These are phyloP conservation scores for Colletotrichum abscissum DNA, from an alignment of 2,329 filamentous ascomycete species.

Conservation along the genomic window DNA sequence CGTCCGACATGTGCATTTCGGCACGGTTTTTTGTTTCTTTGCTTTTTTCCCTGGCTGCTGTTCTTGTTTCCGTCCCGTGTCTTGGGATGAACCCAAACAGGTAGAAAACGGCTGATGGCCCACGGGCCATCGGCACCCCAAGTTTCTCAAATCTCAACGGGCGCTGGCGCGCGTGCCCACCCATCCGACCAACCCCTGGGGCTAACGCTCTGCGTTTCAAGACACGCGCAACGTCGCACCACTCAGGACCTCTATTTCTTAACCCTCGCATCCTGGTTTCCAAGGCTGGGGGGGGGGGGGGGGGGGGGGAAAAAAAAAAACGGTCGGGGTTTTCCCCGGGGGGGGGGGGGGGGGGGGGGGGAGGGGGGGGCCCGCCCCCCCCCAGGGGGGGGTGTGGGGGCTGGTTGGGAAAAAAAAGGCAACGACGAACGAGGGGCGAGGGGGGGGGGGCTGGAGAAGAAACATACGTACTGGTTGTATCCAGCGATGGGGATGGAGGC, in stretches of 20 bases:
- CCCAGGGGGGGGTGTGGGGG: no score
- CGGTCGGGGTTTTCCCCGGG: no score
- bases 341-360: no score
- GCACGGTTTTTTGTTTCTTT: not conserved
- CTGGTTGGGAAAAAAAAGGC: no score
- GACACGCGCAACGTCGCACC: constrained; percentile 4
- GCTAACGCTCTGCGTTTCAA: constrained; percentile 3
- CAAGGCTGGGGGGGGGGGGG: not conserved
- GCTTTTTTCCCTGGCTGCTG: not conserved
- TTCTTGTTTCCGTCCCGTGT: not conserved
- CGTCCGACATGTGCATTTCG: not conserved
- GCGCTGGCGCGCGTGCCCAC: not conserved
- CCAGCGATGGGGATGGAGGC: not conserved
- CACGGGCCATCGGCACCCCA: not conserved
- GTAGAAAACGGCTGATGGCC: not conserved
- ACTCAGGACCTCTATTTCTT: not conserved
- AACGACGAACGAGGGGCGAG: no score
- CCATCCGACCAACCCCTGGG: no score
- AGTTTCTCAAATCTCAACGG: not conserved
- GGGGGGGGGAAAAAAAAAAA: no score
- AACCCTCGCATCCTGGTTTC: not conserved
- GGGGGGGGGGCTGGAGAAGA: not conserved
- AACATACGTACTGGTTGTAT: no score
- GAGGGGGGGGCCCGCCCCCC: no score
- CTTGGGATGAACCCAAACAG: constrained; percentile 1